Evolutionary conservation across 768 basidiomycete species (phyloP).

Genomic region (Cyclocybe aegerita): DNA sequence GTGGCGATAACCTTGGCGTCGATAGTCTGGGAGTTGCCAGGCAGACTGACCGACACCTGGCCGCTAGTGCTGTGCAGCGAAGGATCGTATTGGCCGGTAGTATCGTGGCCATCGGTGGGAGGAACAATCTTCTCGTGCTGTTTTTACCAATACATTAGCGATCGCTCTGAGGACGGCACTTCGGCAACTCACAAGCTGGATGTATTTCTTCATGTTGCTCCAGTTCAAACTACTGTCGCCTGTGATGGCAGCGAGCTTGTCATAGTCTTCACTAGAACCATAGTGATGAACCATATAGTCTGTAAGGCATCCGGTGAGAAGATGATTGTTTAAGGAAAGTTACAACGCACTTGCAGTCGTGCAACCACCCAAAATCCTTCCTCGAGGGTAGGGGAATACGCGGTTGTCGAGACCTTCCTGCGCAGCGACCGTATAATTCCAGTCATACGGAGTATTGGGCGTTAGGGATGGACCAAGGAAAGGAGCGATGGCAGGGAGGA

Average conservation of each 20-base stretch:
- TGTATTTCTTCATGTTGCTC: slow-evolving; percentile 30
- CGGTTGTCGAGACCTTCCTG: slow-evolving; percentile 31
- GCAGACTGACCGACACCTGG: slow-evolving; percentile 29
- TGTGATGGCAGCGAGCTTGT: slow-evolving; percentile 30
- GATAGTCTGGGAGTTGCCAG: slow-evolving; percentile 25
- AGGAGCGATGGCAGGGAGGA: slow-evolving; percentile 19
- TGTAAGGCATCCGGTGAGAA: background rate
- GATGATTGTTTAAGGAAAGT: background rate
- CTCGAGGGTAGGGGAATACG: slow-evolving; percentile 30
- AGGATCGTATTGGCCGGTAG: slow-evolving; percentile 35
- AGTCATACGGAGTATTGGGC: slow-evolving; percentile 26
- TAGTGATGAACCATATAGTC: slow-evolving; percentile 35
- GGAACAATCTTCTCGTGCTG: slow-evolving; percentile 37
- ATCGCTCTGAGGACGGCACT: background rate
- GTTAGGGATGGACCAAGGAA: slow-evolving; percentile 21
- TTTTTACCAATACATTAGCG: background rate
- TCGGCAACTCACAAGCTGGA: slow-evolving; percentile 22
- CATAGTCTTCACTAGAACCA: slow-evolving; percentile 34
- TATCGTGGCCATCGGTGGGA: slow-evolving; percentile 38
- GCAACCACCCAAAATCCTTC: slow-evolving; percentile 32
- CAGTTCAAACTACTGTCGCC: slow-evolving; percentile 36
- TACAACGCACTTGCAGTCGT: slow-evolving; percentile 26
- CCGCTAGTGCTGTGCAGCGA: slow-evolving; percentile 35
- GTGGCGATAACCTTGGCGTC: slow-evolving; percentile 36
- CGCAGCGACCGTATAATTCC: slow-evolving; percentile 33